These are phyloP conservation scores for Epichloe elymi DNA, from an alignment of 2,329 filamentous ascomycete genomes.

Conservation along the genomic window DNA sequence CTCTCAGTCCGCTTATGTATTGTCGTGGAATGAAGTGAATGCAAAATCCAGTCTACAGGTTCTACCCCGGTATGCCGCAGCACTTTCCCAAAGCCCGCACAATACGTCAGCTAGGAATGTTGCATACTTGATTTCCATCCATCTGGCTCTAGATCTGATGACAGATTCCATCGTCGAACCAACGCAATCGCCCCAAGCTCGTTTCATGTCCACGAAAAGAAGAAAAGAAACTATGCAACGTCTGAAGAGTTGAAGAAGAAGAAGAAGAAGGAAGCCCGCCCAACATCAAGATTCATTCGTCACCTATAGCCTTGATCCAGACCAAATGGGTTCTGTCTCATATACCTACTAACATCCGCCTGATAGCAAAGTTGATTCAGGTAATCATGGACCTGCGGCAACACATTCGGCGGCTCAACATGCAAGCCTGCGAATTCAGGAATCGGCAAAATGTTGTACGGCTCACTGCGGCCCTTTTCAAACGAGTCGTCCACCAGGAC, in stretches of 20 bases:
- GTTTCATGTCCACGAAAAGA: background rate
- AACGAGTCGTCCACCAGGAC: slow-evolving; percentile 76
- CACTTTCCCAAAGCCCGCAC: background rate
- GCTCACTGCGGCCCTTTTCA: slow-evolving; percentile 72
- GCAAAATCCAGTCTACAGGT: too few species aligned
- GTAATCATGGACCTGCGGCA: slow-evolving; percentile 49
- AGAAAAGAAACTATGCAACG: background rate
- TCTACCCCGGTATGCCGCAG: background rate
- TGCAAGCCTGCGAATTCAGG: slow-evolving; percentile 55
- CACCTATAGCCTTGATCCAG: slow-evolving; percentile 17
- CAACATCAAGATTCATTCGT: background rate
- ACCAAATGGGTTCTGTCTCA: slow-evolving; percentile 37
- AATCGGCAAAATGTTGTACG: slow-evolving; percentile 67
- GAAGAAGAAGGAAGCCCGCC: background rate
- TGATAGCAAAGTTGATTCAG: slow-evolving; percentile 41
- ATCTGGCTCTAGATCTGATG: too few species aligned
- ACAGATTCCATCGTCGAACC: too few species aligned
- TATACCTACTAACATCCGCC: slow-evolving; percentile 49
- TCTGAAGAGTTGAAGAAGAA: background rate
- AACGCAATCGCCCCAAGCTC: background rate
- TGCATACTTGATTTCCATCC: too few species aligned
- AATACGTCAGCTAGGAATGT: background rate
- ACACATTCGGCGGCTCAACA: slow-evolving; percentile 28
- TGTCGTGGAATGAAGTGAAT: too few species aligned
- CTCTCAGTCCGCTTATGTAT: too few species aligned